Evolutionary conservation across 352 stramenopile genomes (phyloP).

Genomic region (Pythium aquatile): DNA sequence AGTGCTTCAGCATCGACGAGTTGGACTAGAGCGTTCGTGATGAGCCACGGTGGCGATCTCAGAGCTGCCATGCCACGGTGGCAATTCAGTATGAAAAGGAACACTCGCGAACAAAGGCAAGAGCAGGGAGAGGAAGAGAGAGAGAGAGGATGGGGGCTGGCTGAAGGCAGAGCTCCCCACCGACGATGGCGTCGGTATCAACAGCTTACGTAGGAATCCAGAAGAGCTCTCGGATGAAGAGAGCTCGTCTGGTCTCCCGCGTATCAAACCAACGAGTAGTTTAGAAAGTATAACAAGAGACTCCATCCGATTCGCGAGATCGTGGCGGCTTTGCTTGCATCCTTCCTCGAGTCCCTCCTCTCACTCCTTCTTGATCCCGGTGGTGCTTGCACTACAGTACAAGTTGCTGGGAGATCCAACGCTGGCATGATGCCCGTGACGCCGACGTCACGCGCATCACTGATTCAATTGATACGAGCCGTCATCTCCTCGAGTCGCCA

Average conservation of each 20-base stretch:
- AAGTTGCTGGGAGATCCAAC: too few relatives aligned
- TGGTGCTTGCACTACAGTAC: too few relatives aligned
- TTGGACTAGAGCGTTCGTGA: conserved; percentile 33
- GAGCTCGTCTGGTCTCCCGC: neutral
- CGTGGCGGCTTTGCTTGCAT: neutral
- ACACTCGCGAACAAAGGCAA: neutral
- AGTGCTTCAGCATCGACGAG: conserved; percentile 62
- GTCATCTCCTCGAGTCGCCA: neutral
- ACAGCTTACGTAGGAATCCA: neutral
- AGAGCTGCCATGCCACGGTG: neutral
- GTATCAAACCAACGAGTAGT: neutral
- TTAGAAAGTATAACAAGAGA: conserved; percentile 3
- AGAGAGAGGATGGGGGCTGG: neutral
- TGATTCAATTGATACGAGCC: too few relatives aligned
- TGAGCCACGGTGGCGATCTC: neutral
- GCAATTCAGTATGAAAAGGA: neutral
- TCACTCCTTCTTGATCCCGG: too few relatives aligned
- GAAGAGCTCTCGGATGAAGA: neutral
- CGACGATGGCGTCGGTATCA: neutral
- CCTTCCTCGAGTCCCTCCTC: neutral
- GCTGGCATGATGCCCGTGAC: too few relatives aligned
- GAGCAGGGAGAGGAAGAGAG: neutral
- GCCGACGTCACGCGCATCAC: too few relatives aligned
- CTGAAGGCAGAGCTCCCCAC: neutral
- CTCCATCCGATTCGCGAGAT: neutral